phyloP scores from a whole-genome alignment of 192 early-diverging fungal genomes.

The Linderina pennispora region DNA sequence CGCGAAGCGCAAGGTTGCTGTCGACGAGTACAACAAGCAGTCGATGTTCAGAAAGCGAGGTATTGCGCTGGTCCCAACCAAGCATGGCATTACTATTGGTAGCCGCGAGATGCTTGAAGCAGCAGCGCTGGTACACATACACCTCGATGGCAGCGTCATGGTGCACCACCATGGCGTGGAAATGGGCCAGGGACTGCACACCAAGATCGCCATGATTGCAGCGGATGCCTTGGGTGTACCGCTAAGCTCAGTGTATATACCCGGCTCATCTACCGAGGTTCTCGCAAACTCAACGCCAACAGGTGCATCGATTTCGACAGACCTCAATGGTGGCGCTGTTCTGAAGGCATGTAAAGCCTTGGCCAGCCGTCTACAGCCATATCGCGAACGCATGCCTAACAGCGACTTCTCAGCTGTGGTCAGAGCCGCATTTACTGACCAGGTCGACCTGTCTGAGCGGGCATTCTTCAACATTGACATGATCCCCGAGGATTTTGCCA shows the following conservation, averaged over 20 bases:
- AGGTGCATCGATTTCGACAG: constrained; percentile 59
- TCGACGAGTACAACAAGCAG: constrained; percentile 54
- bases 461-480: constrained; percentile 70
- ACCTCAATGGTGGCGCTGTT: constrained; percentile 68
- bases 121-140: constrained; percentile 65
- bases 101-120: constrained; percentile 64
- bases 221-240: constrained; percentile 60
- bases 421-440: constrained; percentile 59
- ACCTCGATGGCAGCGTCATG: constrained; percentile 65
- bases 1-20: constrained; percentile 34
- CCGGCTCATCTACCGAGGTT: constrained; percentile 55
- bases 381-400: constrained; percentile 28
- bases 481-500: constrained; percentile 12
- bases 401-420: constrained; percentile 31
- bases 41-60: constrained; percentile 68
- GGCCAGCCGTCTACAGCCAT: constrained; percentile 54
- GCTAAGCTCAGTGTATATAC: constrained; percentile 50
- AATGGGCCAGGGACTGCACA: constrained; percentile 77
- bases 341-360: constrained; percentile 61
- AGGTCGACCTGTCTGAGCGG: constrained; percentile 62
- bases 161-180: constrained; percentile 66
- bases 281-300: constrained; percentile 62
- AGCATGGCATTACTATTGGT: constrained; percentile 64
- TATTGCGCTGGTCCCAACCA: constrained; percentile 61
- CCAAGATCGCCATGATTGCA: constrained; percentile 69